Base-by-base conservation (phyloP, 1,284 basidiomycete genomes). In the Salmacisia buchloeana region DNA sequence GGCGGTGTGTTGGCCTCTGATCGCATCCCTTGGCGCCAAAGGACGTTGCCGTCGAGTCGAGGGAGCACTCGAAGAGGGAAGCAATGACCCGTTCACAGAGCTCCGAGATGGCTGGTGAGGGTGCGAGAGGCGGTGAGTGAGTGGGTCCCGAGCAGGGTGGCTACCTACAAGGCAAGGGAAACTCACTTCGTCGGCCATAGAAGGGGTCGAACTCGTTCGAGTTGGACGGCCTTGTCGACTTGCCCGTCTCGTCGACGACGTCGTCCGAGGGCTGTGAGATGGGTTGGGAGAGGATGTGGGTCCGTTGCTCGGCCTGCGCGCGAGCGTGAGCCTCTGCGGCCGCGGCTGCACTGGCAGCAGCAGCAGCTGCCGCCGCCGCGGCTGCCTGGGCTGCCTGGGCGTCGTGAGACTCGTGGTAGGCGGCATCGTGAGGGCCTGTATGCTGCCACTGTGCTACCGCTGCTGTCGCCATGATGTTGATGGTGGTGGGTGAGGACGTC, bases 31-130 rank as follows among this genome's bases (percentile, higher is more conserved):
- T 59, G 23, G 29, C 27, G 15, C 29, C 59, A 25, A 56, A 23
- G 10, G 72, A 71, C 3, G 74, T 67, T 39, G 73, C 69, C n/a
- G 74, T 67, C 31, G 74, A 75, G 67, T 76, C 74, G 54, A 76
- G 63, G 0, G 74, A 73, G 66, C 74, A 76, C 27, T 72, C 68
- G 38, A 75, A 76, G 56, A 76, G 73, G 52, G 74, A 70, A 35
- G 69, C 61, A 60, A 76, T 76, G 66, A 76, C 72, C 45, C 66
- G 64, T 59, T 76, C 74, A 62, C 70, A 76, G 3, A 75, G 67
- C 65, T 75, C 73, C 46, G 73, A 61, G 15, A 69, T 63, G 45
- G 73, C 74, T 72, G 12, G 38, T 10, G 21, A 36, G 39, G 13
- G 7, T n/a, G n/a, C n/a, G 56, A 41, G 18, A 36, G 27, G n/a